A percentile compares a stretch with the other conserved stretches of the same genome.
phyloP scores from a whole-genome alignment of 169 alveolate species.

The Cryptosporidium muris region DNA sequence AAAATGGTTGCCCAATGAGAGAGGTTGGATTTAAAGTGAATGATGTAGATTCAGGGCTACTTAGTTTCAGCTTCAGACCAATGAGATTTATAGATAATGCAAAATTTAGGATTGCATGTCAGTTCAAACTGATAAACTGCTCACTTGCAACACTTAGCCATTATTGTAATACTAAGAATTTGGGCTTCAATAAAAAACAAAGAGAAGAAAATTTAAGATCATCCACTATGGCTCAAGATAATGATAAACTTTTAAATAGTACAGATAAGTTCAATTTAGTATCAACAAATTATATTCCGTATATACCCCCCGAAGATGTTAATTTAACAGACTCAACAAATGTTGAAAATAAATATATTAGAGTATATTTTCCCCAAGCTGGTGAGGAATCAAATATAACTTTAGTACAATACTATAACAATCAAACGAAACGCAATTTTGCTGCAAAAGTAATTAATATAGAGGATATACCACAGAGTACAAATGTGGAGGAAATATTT shows the following conservation, averaged over 20 bases:
- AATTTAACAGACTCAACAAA: background rate
- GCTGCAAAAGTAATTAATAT: constrained; percentile 53
- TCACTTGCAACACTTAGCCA: constrained; percentile 32
- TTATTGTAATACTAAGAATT: constrained; percentile 6
- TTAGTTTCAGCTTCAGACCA: constrained; percentile 58
- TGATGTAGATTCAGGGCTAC: constrained; percentile 35
- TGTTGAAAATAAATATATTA: constrained; percentile 9
- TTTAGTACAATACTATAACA: constrained; percentile 30
- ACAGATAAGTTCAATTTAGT: background rate
- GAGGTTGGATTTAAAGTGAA: constrained; percentile 61
- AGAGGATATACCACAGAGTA: constrained; percentile 25
- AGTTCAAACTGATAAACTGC: constrained; percentile 43
- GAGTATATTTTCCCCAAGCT: constrained; percentile 67
- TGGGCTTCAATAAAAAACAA: background rate
- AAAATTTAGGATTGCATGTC: constrained; percentile 61
- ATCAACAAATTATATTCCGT: constrained; percentile 42
- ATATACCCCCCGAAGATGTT: background rate
- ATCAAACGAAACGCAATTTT: constrained; percentile 41
- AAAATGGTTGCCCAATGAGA: constrained; percentile 65
- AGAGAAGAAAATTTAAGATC: constrained; percentile 1
- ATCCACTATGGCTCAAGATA: background rate
- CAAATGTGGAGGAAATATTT: constrained; percentile 5
- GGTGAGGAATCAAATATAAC: constrained; percentile 40
- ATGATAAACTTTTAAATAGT: background rate
- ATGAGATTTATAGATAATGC: constrained; percentile 56